A percentile compares a stretch with the other conserved stretches of the same genome.
Evolutionary conservation across 2,329 filamentous ascomycete species (phyloP).

Genomic region (Phyllosticta ampelicida): DNA sequence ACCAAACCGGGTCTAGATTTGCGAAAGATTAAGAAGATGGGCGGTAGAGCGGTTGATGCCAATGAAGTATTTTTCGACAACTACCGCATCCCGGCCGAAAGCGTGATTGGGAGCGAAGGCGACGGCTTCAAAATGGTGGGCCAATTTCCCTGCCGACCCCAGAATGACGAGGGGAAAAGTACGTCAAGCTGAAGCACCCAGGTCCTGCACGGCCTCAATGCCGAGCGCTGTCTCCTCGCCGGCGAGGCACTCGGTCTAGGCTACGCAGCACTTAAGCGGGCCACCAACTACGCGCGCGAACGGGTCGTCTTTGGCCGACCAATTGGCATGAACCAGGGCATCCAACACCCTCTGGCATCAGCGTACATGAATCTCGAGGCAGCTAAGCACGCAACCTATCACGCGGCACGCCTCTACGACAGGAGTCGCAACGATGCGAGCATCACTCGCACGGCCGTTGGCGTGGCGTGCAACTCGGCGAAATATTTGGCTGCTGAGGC

Average conservation of each 20-base stretch:
- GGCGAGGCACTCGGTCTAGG: conserved; percentile 72
- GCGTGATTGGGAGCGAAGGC: conserved; percentile 60
- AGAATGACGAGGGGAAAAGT: neutral
- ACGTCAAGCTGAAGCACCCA: neutral
- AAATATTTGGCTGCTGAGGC: conserved; percentile 52
- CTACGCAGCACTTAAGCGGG: conserved; percentile 48
- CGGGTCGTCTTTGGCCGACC: conserved; percentile 45
- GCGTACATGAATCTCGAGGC: conserved; percentile 53
- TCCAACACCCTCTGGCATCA: conserved; percentile 47
- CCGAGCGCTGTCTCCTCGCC: conserved; percentile 42
- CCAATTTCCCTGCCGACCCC: neutral
- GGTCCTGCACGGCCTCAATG: conserved; percentile 39
- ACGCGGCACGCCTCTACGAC: conserved; percentile 49
- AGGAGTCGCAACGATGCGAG: conserved; percentile 28
- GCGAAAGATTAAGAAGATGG: conserved; percentile 74
- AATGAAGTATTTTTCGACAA: conserved; percentile 85
- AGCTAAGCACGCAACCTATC: conserved; percentile 50
- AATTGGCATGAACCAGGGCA: conserved; percentile 50
- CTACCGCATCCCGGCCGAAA: conserved; percentile 53
- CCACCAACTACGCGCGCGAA: conserved; percentile 38
- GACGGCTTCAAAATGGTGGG: conserved; percentile 64
- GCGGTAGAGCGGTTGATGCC: conserved; percentile 67
- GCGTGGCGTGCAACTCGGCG: conserved; percentile 45
- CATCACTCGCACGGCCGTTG: conserved; percentile 37
- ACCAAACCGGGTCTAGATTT: conserved; percentile 49